Conservation (phyloP, 2,329 filamentous ascomycete genomes). For the Calonectria crousiana region DNA sequence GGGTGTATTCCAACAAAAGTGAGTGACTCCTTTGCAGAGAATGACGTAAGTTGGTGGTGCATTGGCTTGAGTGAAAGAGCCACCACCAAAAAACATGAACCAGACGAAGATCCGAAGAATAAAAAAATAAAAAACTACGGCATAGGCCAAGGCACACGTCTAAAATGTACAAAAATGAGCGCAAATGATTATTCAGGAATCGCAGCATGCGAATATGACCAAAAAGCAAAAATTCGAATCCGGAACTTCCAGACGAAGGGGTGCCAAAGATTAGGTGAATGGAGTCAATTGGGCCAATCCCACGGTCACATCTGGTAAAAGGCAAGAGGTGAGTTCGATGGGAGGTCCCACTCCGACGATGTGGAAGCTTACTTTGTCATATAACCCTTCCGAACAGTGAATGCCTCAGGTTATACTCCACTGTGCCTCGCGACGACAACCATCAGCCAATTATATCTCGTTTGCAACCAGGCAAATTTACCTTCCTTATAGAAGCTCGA, state of each 20-base stretch:
- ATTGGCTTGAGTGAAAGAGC: not conserved
- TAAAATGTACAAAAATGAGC: slow-evolving; percentile 15
- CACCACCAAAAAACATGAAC: not conserved
- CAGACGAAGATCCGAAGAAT: not conserved
- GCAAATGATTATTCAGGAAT: not conserved
- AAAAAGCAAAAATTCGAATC: slow-evolving; percentile 57
- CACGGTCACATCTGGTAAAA: slow-evolving; percentile 86
- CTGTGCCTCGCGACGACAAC: not conserved
- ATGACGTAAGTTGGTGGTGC: slow-evolving; percentile 19
- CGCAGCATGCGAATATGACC: slow-evolving; percentile 14
- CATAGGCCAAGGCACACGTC: not conserved
- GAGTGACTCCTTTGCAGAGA: slow-evolving; percentile 3
- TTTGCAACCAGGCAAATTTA: not conserved
- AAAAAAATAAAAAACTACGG: no score
- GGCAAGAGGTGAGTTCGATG: slow-evolving; percentile 82
- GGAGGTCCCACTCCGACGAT: slow-evolving; percentile 74
- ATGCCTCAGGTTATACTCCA: not conserved
- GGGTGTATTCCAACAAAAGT: not conserved
- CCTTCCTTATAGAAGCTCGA: slow-evolving; percentile 1
- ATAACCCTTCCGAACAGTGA: slow-evolving; percentile 27
- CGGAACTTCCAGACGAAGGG: slow-evolving; percentile 51
- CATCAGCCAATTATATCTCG: not conserved
- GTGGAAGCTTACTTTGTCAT: not conserved
- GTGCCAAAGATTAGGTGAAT: slow-evolving; percentile 65
- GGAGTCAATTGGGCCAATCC: slow-evolving; percentile 65